These are phyloP conservation scores for Myriosclerotinia curreyana DNA, from an alignment of 2,329 filamentous ascomycete species.

Conservation along the genomic window DNA sequence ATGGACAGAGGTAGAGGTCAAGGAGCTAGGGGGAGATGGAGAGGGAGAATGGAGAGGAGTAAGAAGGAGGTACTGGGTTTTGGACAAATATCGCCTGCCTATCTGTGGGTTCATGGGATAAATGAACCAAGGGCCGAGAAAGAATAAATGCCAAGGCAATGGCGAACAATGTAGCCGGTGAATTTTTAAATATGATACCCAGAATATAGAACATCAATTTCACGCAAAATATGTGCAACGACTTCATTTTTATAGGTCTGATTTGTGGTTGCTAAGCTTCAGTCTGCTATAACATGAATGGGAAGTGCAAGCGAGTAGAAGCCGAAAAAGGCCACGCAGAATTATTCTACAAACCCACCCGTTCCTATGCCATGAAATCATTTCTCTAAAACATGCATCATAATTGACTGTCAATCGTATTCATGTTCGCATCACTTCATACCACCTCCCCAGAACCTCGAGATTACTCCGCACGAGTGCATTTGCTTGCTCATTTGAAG, in stretches of 20 bases:
- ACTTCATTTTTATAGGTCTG: neutral
- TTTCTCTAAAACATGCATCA: neutral
- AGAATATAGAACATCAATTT: neutral
- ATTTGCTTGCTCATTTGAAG: conserved; percentile 42
- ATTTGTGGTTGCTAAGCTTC: neutral
- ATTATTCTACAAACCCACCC: neutral
- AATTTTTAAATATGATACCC: conserved; percentile 13
- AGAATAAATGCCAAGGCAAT: neutral
- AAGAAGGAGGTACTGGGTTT: conserved; percentile 82
- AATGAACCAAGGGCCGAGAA: neutral
- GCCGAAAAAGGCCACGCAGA: neutral
- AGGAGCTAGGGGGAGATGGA: conserved; percentile 59
- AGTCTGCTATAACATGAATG: neutral
- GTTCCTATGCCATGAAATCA: neutral
- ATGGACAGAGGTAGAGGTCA: conserved; percentile 74
- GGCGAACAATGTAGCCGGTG: neutral
- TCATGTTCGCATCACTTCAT: conserved; percentile 11
- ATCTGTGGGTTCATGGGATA: conserved; percentile 65
- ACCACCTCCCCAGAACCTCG: neutral
- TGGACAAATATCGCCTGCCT: conserved; percentile 74
- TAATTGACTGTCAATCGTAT: neutral
- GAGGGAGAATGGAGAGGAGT: conserved; percentile 85
- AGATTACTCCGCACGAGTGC: neutral
- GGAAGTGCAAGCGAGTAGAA: neutral
- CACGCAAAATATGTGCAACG: neutral